Evolutionary conservation across 148 eudicot genomes (phyloP).

Genomic region (Cornus kousa): DNA sequence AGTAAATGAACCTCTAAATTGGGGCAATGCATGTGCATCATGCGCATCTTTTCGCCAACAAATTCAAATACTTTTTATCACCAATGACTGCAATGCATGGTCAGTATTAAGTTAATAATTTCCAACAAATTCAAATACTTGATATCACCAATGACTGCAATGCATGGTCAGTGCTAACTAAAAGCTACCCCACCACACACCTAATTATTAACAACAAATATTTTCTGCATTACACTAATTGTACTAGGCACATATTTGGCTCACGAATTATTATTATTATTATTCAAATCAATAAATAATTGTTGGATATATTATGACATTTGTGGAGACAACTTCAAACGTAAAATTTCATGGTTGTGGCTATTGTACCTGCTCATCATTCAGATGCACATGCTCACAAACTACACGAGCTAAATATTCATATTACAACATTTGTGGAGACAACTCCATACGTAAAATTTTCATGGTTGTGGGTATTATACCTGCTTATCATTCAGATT

Average conservation of each 20-base stretch:
- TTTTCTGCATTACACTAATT: not conserved
- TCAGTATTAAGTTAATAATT: not conserved
- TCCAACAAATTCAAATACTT: not conserved
- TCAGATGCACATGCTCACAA: slow-evolving; percentile 78
- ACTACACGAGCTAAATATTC: slow-evolving; percentile 81
- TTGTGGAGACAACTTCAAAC: not conserved
- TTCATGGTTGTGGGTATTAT: slow-evolving; percentile 18
- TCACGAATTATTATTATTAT: not conserved
- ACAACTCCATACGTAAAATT: not conserved
- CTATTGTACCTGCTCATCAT: slow-evolving; percentile 63
- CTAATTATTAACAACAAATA: not conserved
- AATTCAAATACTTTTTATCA: not conserved
- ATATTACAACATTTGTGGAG: slow-evolving; percentile 7
- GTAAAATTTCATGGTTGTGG: not conserved
- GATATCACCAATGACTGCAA: not conserved
- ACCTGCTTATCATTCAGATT: slow-evolving; percentile 77
- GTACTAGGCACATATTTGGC: not conserved
- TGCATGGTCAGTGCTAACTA: not conserved
- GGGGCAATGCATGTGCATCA: not conserved
- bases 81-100: not conserved
- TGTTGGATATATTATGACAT: not conserved
- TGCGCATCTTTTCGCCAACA: not conserved
- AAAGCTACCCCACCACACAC: not conserved
- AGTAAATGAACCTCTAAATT: not conserved
- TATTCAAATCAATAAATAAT: not conserved